Conservation (phyloP, 2,329 filamentous ascomycete species). For the Exophiala bonariae region DNA sequence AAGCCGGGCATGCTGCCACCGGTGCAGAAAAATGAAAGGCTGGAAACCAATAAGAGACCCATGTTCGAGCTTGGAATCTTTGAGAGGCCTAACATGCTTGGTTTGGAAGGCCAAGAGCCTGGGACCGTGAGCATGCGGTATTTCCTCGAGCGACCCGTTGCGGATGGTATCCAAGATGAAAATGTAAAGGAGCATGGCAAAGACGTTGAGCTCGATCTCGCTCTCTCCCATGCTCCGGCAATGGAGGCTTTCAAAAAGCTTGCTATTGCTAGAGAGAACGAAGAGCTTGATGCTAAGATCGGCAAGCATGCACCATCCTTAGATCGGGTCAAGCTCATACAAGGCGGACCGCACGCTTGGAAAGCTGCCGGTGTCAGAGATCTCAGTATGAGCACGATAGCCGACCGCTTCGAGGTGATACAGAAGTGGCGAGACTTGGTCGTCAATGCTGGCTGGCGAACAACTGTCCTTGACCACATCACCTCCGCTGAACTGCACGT, state of each 20-base stretch:
- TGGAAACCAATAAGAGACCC: slow-evolving; percentile 34
- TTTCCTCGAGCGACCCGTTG: slow-evolving; percentile 48
- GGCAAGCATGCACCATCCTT: slow-evolving; percentile 35
- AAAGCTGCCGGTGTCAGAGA: slow-evolving; percentile 43
- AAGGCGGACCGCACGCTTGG: slow-evolving; percentile 41
- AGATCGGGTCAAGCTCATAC: slow-evolving; percentile 38
- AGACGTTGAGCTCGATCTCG: slow-evolving; percentile 20
- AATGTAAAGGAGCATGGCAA: slow-evolving; percentile 27
- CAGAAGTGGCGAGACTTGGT: slow-evolving; percentile 37
- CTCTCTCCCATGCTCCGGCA: slow-evolving; percentile 30
- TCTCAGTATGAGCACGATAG: slow-evolving; percentile 34
- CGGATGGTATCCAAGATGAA: slow-evolving; percentile 33
- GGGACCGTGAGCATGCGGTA: slow-evolving; percentile 49
- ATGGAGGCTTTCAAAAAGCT: slow-evolving; percentile 36
- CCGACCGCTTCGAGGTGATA: slow-evolving; percentile 37
- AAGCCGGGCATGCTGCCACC: slow-evolving; percentile 20
- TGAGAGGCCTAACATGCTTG: slow-evolving; percentile 52
- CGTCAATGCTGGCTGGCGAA: slow-evolving; percentile 31
- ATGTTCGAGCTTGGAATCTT: slow-evolving; percentile 46
- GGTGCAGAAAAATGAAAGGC: slow-evolving; percentile 10
- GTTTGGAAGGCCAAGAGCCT: slow-evolving; percentile 44
- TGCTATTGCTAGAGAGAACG: slow-evolving; percentile 28
- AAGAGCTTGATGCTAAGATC: slow-evolving; percentile 38
- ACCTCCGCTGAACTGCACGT: slow-evolving; percentile 34
- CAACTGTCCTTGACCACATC: slow-evolving; percentile 39